A percentile compares a stretch with the other conserved stretches of the same genome.
Evolutionary conservation across 352 stramenopile species (phyloP).

Genomic region (Globisporangium yorkense): DNA sequence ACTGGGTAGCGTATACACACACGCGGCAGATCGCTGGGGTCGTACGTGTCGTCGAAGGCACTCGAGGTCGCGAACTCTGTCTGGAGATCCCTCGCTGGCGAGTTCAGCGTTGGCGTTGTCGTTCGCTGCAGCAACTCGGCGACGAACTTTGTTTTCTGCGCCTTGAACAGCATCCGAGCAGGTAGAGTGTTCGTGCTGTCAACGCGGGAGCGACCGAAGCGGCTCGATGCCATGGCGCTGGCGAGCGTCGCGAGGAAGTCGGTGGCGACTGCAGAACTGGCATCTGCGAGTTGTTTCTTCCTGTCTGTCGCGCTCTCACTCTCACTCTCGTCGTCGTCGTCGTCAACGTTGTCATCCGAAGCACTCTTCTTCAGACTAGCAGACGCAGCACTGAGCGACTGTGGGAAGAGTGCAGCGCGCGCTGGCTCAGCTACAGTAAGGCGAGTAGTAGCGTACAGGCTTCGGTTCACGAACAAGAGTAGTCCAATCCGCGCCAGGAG

Average conservation of each 20-base stretch:
- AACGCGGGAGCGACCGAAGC: slow-evolving; percentile 19
- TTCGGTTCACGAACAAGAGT: slow-evolving; percentile 41
- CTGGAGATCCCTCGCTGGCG: slow-evolving; percentile 1
- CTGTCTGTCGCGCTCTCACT: neutral
- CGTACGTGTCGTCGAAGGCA: slow-evolving; percentile 2
- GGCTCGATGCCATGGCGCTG: slow-evolving; percentile 20
- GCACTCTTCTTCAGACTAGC: neutral
- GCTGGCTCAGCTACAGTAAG: slow-evolving; percentile 22
- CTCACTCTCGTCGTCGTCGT: neutral
- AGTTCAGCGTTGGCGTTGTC: slow-evolving; percentile 6
- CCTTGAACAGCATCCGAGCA: slow-evolving; percentile 21
- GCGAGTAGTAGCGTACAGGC: slow-evolving; percentile 30
- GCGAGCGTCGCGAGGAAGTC: slow-evolving; percentile 18
- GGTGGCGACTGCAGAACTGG: neutral
- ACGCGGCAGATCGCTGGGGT: slow-evolving; percentile 11
- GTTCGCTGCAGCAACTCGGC: slow-evolving; percentile 22
- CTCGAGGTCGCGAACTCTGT: neutral
- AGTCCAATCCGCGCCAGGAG: slow-evolving; percentile 28
- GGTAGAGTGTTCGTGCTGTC: slow-evolving; percentile 10
- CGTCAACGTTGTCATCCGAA: neutral
- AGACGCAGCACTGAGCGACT: neutral
- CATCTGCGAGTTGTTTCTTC: slow-evolving; percentile 1
- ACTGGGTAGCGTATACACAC: slow-evolving; percentile 3
- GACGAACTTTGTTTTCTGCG: slow-evolving; percentile 38
- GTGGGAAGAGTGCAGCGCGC: neutral